Evolutionary conservation across 208 protist species (phyloP), one percentile per base, ranked within the genome.

Genomic region (Phytomonas sp.): DNA sequence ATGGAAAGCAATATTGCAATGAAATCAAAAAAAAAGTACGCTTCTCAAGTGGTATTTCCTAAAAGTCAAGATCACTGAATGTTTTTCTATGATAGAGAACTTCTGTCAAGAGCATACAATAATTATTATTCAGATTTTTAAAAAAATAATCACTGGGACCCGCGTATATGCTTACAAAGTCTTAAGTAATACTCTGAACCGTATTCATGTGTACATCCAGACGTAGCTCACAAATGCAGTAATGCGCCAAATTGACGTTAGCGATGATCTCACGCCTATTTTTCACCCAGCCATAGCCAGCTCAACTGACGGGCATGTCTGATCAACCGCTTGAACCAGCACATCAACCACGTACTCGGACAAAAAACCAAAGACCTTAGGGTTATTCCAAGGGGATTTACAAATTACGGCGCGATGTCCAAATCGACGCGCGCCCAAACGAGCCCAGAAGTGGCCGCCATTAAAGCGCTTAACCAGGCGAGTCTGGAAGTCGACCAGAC

Each of bases 41-140:
- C 30, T 79, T 71, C 26, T 30, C 51, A 60, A 91, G 83, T 15
- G 84, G 83, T 20, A 92, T 64, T 0, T 79, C 86, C 28, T 92
- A 70, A 20, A 81, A 32, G 15, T 72, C 56, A n/a, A 92, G 70
- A 0, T 71, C 63, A 23, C 74, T 70, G 11, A 34, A 60, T 51
- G 32, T 34, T 80, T 70, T 2, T 83, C 71, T 26, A 92, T 13
- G 4, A 95, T 67, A 33, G 81, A 68, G 15, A 63, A 33, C 11
- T 68, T 64, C 56, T 92, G 0, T 65, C 60, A 64, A 56, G 20
- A 26, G 46, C 20, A 56, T 23, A 17, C 17, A 56, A 20, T 56
- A 23, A 56, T 56, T 26, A 56, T 26, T 56, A 26, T 26, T 8
- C 2, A 56, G 20, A 23, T 11, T 56, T 51, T 51, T 17, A n/a